Evolutionary conservation across 202 grass and related monocot species (phyloP), one percentile per base, ranked within the genome.

Genomic region (Cymbopogon flexuosus): DNA sequence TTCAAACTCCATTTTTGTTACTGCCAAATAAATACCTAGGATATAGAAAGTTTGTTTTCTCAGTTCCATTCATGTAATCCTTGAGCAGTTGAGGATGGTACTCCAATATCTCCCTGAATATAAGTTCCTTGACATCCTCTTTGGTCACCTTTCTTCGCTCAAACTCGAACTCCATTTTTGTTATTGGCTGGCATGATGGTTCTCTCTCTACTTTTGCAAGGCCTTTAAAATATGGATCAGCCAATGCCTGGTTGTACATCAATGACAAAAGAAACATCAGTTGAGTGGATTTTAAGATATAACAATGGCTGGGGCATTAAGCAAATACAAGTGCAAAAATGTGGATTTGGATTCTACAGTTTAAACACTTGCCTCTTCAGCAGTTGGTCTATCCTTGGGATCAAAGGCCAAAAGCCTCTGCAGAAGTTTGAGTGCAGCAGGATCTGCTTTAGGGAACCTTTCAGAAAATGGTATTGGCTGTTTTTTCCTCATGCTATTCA

Each of bases 111-210:
- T 99, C 96, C 39, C 62, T 40, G 62, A 93, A 99, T 69, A 99
- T 96, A 84, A 99, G 93, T 46, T 99, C 92, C 77, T 88, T 90
- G 47, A 99, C 66, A 5, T 96, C 92, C 10, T 93, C 96, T 88
- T 99, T 93, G 42, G 92, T 93, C 76, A 93, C 84, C 81, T 87
- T 96, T 88, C 75, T 89, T 10, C 90, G 84, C 46, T 96, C 95
- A 83, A 98, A 98, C 75, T 99, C 96, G 15, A 99, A 99, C 61
- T 99, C 96, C 77, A 99, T 87, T 79, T 99, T 96, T 45, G 85
- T 80, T 79, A 99, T 96, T 49, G 96, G 92, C 37, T 91, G 92
- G 74, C 92, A 88, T 14, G 92, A 99, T 59, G 92, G 90, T 86
- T 99, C 96, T 67, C 92, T 89, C 69, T 99, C 96, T 74, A 89